Base-by-base conservation (phyloP, 2,329 filamentous ascomycete genomes). In the Fonsecaea pugnacius region DNA sequence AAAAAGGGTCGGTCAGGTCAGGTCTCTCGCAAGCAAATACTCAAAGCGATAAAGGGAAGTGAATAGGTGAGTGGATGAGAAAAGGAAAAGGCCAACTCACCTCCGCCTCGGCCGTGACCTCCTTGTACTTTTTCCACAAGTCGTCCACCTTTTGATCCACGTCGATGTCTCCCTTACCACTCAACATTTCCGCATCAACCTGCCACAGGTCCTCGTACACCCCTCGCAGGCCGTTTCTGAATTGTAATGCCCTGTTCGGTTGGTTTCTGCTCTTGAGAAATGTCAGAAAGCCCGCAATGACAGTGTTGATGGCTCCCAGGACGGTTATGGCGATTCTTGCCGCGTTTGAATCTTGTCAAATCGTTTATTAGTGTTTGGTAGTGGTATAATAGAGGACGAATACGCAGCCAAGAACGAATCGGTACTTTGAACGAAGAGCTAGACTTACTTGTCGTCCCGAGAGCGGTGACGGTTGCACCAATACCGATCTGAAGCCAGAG, bases 221-320 rank as follows among this genome's bases (percentile, higher is more conserved):
- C 4, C 54, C 36, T 24, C 32, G 32, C 16, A 66, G 55, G n/a
- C 38, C 56, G 18, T 63, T 63, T n/a, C 64, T 56, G 38, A 66
- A 63, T 50, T 66, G 64, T 14, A 61, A 60, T 18, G 64, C 60
- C 30, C 64, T 50, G 27, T 66, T 66, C 9, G 64, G 64, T 43
- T 66, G 64, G 51, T 66, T 66, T 7, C 64, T 50, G 24, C 54
- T 63, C 50, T 66, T 66, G 27, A 63, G 59, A 40, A 63, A 66
- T 1, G 64, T 66, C 51, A 66, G 18, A 6, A 66, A 32, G 12
- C 59, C 64, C 4, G 64, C 64, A 9, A 66, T 54, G 12, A 66
- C 60, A n/a, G 64, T 66, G 59, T 66, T 66, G 46, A 56, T 38
- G 36, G 64, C 64, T 4, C 64, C 64, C 9, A 66, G 55, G 18